phyloP scores from a whole-genome alignment of 441 rosid genomes.

The Corymbia citriodora region DNA sequence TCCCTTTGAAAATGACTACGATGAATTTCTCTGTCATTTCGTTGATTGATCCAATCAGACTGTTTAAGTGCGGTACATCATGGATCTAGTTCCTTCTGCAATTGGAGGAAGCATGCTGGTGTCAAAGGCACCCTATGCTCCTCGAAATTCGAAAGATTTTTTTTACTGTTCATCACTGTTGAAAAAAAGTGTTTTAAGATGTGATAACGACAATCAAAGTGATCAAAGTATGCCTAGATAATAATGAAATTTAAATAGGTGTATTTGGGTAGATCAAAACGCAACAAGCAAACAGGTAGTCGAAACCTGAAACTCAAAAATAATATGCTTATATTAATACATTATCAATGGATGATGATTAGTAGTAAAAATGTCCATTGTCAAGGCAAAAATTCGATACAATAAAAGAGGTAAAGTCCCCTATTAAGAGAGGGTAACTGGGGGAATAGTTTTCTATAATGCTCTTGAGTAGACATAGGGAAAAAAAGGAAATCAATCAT shows the following conservation, averaged over 20 bases:
- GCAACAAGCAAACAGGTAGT: neutral
- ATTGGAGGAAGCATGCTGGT: neutral
- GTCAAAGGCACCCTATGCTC: neutral
- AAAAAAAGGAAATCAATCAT: neutral
- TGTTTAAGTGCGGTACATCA: neutral
- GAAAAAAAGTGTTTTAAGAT: neutral
- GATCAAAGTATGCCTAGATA: too few species aligned
- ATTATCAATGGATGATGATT: neutral
- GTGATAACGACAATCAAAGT: neutral
- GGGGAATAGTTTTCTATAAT: neutral
- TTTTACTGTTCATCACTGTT: neutral
- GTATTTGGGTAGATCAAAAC: neutral
- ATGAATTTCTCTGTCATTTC: neutral
- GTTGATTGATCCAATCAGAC: neutral
- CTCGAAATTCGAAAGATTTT: neutral
- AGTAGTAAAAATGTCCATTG: neutral
- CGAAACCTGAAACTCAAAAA: neutral
- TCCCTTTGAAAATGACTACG: neutral
- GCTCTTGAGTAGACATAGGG: neutral
- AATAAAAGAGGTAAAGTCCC: neutral
- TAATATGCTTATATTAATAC: neutral
- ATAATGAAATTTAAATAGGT: neutral
- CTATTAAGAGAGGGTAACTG: neutral
- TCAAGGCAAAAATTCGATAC: neutral
- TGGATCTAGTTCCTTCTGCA: neutral